These are phyloP conservation scores for Verticillium nonalfalfae DNA, from an alignment of 2,329 filamentous ascomycete genomes.

Conservation along the genomic window DNA sequence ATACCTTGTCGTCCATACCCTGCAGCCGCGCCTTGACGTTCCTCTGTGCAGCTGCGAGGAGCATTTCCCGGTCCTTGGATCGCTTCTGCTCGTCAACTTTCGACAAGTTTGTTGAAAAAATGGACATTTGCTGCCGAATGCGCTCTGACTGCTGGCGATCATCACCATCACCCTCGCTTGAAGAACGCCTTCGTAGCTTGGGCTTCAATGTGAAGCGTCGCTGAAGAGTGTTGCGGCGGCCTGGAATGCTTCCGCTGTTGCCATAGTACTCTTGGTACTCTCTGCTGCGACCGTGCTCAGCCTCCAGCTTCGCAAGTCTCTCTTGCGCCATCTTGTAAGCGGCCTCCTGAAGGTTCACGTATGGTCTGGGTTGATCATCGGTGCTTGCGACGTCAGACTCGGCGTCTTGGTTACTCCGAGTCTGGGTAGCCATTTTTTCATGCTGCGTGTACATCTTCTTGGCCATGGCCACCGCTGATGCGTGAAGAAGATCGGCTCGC, in stretches of 20 bases:
- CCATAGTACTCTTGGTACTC: conserved; percentile 76
- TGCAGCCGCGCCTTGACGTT: conserved; percentile 78
- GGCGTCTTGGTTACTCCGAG: conserved; percentile 31
- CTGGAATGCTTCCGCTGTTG: conserved; percentile 28
- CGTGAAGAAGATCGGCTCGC: conserved; percentile 65
- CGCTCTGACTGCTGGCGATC: conserved; percentile 65
- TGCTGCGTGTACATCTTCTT: conserved; percentile 75
- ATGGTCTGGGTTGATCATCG: conserved; percentile 42
- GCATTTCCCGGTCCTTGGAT: conserved; percentile 63
- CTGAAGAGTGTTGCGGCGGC: conserved; percentile 19
- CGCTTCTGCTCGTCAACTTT: conserved; percentile 70
- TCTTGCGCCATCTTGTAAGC: conserved; percentile 83
- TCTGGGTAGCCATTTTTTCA: conserved; percentile 52
- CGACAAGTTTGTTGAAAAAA: conserved; percentile 62
- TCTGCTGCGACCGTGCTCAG: conserved; percentile 56
- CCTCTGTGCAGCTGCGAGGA: conserved; percentile 74
- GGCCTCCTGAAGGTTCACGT: conserved; percentile 70
- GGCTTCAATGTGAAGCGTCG: conserved; percentile 42
- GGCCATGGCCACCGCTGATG: conserved; percentile 85
- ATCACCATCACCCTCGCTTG: conserved; percentile 55
- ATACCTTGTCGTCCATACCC: conserved; percentile 76
- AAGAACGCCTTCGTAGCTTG: conserved; percentile 56
- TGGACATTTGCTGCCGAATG: conserved; percentile 73
- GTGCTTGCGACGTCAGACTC: conserved; percentile 21
- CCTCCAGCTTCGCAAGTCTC: conserved; percentile 72